These are phyloP conservation scores for Russula abietina DNA, from an alignment of 768 basidiomycete genomes.

Conservation along the genomic window DNA sequence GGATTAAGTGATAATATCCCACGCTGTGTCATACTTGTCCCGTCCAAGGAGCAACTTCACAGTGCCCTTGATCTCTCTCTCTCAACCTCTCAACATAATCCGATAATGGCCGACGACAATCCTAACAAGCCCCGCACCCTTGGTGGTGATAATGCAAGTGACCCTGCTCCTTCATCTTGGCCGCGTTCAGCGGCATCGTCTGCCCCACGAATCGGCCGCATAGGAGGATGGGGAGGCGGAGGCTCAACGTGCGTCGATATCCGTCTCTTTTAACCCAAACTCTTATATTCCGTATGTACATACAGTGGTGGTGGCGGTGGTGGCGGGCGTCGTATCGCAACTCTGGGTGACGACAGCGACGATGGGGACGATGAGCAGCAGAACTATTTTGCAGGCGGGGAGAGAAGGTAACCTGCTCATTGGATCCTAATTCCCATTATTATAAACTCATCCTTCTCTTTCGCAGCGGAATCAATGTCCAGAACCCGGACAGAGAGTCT, in stretches of 20 bases:
- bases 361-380: conserved; percentile 41
- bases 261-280: not conserved
- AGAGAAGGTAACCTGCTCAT: conserved; percentile 57
- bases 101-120: conserved; percentile 14
- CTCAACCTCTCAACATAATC: not conserved
- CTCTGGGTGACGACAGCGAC: conserved; percentile 46
- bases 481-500: conserved; percentile 64
- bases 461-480: conserved; percentile 75
- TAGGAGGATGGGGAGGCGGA: conserved; percentile 21
- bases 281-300: not conserved
- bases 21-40: not conserved
- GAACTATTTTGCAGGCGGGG: conserved; percentile 90
- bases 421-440: not conserved
- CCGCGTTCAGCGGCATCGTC: conserved; percentile 2
- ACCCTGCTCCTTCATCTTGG: conserved; percentile 7
- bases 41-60: not conserved
- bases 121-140: conserved; percentile 21
- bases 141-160: conserved; percentile 8
- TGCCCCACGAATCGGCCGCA: conserved; percentile 26
- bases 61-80: not conserved
- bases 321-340: conserved; percentile 28
- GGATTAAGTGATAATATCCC: not conserved
- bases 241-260: conserved; percentile 10
- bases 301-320: conserved; percentile 25
- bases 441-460: not conserved